phyloP scores from a whole-genome alignment of 805 yeast genomes.

The Wickerhamomyces hampshirensis region DNA sequence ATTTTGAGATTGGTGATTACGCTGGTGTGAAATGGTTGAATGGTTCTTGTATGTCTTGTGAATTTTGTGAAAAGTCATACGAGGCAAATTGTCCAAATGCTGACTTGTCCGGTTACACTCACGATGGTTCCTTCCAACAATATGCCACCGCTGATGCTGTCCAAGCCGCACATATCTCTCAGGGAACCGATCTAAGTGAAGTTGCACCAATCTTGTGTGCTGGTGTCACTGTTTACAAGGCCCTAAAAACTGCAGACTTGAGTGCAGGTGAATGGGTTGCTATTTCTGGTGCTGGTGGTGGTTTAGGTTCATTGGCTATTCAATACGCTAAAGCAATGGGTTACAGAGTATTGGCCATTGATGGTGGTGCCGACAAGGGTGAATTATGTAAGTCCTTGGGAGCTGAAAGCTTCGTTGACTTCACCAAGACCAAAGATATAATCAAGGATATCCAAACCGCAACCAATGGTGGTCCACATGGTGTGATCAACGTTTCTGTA shows the following conservation, averaged over 20 bases:
- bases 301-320: constrained; percentile 70
- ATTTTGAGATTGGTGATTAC: constrained; percentile 58
- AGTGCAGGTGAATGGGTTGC: constrained; percentile 70
- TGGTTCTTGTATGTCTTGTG: constrained; percentile 63
- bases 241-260: constrained; percentile 53
- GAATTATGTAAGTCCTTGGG: constrained; percentile 49
- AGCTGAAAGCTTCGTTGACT: constrained; percentile 60
- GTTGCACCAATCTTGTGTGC: constrained; percentile 58
- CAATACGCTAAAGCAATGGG: constrained; percentile 80
- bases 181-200: constrained; percentile 48
- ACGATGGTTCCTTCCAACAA: constrained; percentile 45
- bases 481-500: constrained; percentile 52
- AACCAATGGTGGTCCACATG: constrained; percentile 65
- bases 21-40: constrained; percentile 71
- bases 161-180: constrained; percentile 57
- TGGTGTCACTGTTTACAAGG: constrained; percentile 52
- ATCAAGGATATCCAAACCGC: constrained; percentile 40
- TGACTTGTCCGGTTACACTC: constrained; percentile 70
- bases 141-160: constrained; percentile 63
- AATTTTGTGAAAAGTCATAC: constrained; percentile 51
- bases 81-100: constrained; percentile 68
- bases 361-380: constrained; percentile 69
- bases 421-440: constrained; percentile 45
- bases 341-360: constrained; percentile 63
- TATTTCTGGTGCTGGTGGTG: constrained; percentile 79